These are phyloP conservation scores for Eucalyptus fibrosa DNA, from an alignment of 345 rosid genomes.

Conservation along the genomic window DNA sequence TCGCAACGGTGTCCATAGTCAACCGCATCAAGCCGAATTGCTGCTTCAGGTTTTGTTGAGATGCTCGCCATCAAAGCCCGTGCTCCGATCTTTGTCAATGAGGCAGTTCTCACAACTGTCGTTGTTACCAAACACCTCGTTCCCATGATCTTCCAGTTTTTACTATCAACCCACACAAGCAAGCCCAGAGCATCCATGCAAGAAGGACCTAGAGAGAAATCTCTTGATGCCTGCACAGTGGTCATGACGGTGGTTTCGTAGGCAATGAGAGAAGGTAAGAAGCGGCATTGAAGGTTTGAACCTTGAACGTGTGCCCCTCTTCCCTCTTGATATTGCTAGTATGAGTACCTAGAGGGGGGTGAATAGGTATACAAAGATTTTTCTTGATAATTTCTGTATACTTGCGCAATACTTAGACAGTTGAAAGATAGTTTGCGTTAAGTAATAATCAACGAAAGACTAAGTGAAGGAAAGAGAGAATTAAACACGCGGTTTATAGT, in stretches of 20 bases:
- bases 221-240: background rate
- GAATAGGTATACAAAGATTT: no score
- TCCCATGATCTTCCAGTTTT: background rate
- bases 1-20: background rate
- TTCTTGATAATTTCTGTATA: no score
- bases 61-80: background rate
- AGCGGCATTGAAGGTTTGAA: background rate
- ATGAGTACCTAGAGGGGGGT: no score
- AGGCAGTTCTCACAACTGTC: background rate
- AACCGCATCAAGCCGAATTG: background rate
- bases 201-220: background rate
- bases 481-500: no score
- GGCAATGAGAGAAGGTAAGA: background rate
- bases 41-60: background rate
- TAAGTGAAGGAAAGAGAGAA: no score
- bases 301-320: background rate
- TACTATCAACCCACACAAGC: background rate
- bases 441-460: no score
- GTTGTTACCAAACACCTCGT: background rate
- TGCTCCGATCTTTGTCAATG: background rate
- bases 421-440: no score
- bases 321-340: no score
- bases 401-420: no score
- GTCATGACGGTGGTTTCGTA: background rate
- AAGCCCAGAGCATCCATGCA: background rate